These are phyloP conservation scores for Cercophora scortea DNA, from an alignment of 495 filamentous ascomycete species.

Conservation along the genomic window DNA sequence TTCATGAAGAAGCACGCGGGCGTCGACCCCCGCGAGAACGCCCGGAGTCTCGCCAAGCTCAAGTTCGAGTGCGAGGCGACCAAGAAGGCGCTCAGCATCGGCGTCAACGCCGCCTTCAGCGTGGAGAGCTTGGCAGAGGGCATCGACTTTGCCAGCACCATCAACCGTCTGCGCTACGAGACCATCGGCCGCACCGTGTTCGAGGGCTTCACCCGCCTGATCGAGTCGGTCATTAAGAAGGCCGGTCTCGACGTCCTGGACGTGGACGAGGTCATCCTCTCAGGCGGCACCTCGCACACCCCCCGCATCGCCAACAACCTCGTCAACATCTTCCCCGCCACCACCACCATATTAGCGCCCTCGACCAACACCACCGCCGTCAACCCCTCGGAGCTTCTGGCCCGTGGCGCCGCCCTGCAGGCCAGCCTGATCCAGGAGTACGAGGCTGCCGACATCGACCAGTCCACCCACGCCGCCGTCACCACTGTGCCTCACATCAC, in stretches of 20 bases:
- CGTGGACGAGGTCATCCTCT: slow-evolving; percentile 89
- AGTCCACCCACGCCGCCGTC: slow-evolving; percentile 91
- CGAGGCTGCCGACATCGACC: slow-evolving; percentile 86
- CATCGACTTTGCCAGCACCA: slow-evolving; percentile 79
- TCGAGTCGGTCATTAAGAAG: slow-evolving; percentile 81
- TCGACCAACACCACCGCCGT: slow-evolving; percentile 67
- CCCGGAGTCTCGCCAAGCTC: slow-evolving; percentile 79
- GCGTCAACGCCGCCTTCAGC: slow-evolving; percentile 79
- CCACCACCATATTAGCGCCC: slow-evolving; percentile 73
- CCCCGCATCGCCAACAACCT: slow-evolving; percentile 80
- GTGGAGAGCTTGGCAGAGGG: slow-evolving; percentile 83
- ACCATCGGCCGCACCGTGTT: slow-evolving; percentile 79
- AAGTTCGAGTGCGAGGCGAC: slow-evolving; percentile 84
- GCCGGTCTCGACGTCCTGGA: slow-evolving; percentile 87
- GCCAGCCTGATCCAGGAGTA: slow-evolving; percentile 88
- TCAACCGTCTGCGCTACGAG: slow-evolving; percentile 92
- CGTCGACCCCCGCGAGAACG: slow-evolving; percentile 74
- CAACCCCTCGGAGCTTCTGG: slow-evolving; percentile 86
- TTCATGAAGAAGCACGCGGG: slow-evolving; percentile 88
- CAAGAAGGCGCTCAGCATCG: slow-evolving; percentile 83
- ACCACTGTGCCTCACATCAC: slow-evolving; percentile 85
- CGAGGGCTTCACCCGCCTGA: slow-evolving; percentile 73
- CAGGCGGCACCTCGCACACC: slow-evolving; percentile 87
- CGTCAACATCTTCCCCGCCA: slow-evolving; percentile 67
- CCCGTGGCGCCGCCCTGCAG: slow-evolving; percentile 90